Base-by-base conservation (phyloP, 2,329 filamentous ascomycete species). In the Nemania abortiva region DNA sequence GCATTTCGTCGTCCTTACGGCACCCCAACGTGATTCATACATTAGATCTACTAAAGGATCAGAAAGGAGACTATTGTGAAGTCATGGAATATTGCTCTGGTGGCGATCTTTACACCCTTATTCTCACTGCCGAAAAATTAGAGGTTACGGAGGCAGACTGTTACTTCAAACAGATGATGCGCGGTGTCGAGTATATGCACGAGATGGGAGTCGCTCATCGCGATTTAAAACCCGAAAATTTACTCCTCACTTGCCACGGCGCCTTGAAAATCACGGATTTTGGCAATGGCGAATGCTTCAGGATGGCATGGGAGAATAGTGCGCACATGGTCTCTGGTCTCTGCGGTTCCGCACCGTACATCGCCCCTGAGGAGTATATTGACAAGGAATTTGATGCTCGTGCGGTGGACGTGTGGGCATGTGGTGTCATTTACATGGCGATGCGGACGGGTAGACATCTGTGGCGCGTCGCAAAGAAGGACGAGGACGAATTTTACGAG, bases 71-170 rank as follows among this genome's bases (percentile, higher is more conserved):
- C 79, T 98, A 96, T 81, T 99, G 96, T 81, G 96, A 99, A 81
- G 96, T 99, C 61, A 99, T 99, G 96, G 96, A 99, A 82, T 99
- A 96, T 79, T 99, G 96, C 79, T 95, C 95, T 45, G 96, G 96
- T 69, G 96, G 96, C 68, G 96, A 99, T 79, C 86, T 99, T 27
- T 98, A 98, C 81, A 98, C 94, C 0, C 87, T 99, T 5, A 92
- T 99, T 22, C 89, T 98, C 34, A 90, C 96, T 6, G 94, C 94
- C 45, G 93, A 93, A 68, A 97, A 97, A 81, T 90, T 99, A 22
- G 95, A 96, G 79, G 93, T 97, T 34, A 86, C 90, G 69, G 96
- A 99, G 82, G 95, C 96, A 69, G 96, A 99, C 80, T 99, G 96
- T 82, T 97, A 96, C 81, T 99, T 99, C 86, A 97, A 98, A 83